Evolutionary conservation across 1,284 basidiomycete species (phyloP).

Genomic region (Bondarzewia mesenterica): DNA sequence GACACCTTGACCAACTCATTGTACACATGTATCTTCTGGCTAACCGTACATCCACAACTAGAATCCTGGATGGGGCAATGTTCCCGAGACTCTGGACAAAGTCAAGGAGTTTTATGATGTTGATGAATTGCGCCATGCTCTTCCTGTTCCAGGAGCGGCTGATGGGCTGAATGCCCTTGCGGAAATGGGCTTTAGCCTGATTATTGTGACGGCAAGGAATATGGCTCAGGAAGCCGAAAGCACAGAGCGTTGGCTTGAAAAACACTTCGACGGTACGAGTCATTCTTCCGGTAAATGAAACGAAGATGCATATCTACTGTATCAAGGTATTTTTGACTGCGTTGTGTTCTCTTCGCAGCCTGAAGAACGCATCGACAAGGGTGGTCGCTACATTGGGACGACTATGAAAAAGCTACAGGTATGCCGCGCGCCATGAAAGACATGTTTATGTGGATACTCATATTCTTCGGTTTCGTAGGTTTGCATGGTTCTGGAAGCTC

Average conservation of each 20-base stretch:
- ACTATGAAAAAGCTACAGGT: conserved; percentile 10
- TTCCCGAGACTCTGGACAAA: conserved; percentile 44
- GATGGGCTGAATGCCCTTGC: conserved; percentile 48
- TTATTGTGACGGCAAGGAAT: conserved; percentile 65
- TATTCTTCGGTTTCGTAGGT: conserved; percentile 27
- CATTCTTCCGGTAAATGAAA: not conserved
- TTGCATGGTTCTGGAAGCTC: conserved; percentile 46
- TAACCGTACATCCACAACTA: too few relatives aligned
- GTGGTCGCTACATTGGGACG: conserved; percentile 9
- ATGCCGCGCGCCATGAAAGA: too few relatives aligned
- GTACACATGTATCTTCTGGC: conserved; percentile 3
- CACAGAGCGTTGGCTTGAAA: conserved; percentile 56
- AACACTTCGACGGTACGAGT: conserved; percentile 47
- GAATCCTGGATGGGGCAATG: conserved; percentile 66
- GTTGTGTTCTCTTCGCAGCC: conserved; percentile 12
- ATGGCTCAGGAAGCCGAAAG: conserved; percentile 37
- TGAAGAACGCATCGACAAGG: not conserved
- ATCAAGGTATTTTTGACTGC: conserved; percentile 6
- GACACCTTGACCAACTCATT: not conserved
- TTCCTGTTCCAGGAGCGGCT: conserved; percentile 50
- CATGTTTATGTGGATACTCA: too few relatives aligned
- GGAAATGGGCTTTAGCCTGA: conserved; percentile 49
- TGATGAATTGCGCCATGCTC: conserved; percentile 37
- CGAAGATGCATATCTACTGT: not conserved
- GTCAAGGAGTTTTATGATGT: conserved; percentile 44